Evolutionary conservation across 2,329 filamentous ascomycete species (phyloP), one percentile per base, ranked within the genome.

Genomic region (Botrytis tulipae): DNA sequence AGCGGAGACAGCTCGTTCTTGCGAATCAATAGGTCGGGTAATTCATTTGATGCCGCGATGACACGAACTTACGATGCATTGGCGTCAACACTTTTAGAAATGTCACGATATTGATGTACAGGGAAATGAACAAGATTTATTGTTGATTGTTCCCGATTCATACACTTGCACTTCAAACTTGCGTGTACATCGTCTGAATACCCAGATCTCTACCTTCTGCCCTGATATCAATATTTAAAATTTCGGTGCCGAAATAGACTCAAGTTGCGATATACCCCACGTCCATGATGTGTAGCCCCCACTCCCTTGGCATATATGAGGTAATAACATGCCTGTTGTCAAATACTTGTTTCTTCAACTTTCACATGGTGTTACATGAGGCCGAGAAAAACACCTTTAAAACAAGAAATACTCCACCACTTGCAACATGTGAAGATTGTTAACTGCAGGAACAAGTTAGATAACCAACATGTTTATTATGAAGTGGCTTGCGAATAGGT

Each of bases 321-420:
- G 32, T 67, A 67, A 51, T 51, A n/a, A 37, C 6, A 16, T 37
- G 48, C 29, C 14, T 16, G 22, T 16, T 25, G 12, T 10, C 40
- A 37, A 66, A 51, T n/a, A 16, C 22, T 10, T n/a, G 14, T 48
- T n/a, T n/a, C 22, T n/a, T 48, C 32, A 51, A 37, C 9, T 51
- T 51, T 51, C 63, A 67, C 63, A 67, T 67, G 32, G 44, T 67
- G 44, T 32, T 67, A n/a, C 22, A 37, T 51, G 63, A n/a, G 22
- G 35, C 44, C 29, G 3, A 67, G 63, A 48, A 37, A 9, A 48
- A 67, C 3, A 16, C 32, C 29, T 35, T 12, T n/a, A 54, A 54
- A 65, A 65, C 18, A 46, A 48, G n/a, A 25, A 35, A 35, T 66
- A 32, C 29, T 22, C 42, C 42, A 25, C 42, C 22, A 35, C 42